These are phyloP conservation scores for Oryza rufipogon DNA, from an alignment of 176 grass and related monocot genomes.

Conservation along the genomic window DNA sequence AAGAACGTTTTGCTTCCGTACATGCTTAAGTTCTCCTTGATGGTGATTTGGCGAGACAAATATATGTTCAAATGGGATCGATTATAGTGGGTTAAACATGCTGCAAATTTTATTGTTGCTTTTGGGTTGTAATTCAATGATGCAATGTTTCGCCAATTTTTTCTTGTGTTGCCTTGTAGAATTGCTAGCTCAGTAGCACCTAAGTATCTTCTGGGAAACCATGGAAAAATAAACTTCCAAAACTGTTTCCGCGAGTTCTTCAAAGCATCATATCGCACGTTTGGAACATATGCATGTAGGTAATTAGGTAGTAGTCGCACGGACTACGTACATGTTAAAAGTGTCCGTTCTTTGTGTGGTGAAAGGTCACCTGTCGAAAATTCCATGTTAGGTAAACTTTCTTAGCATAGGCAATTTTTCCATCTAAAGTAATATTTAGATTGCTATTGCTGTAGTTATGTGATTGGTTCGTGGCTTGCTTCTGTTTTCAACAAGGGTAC, in stretches of 20 bases:
- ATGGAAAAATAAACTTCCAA: background rate
- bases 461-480: slow-evolving; percentile 5
- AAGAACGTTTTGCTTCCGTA: background rate
- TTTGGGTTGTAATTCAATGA: background rate
- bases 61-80: background rate
- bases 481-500: slow-evolving; percentile 10
- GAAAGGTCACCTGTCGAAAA: background rate
- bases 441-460: background rate
- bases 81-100: slow-evolving; percentile 2
- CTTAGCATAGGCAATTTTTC: background rate
- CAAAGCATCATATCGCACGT: background rate
- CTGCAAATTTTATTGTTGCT: background rate
- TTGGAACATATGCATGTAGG: slow-evolving; percentile 3
- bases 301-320: background rate
- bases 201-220: background rate
- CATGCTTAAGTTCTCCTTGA: background rate
- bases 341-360: background rate
- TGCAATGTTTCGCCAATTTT: background rate
- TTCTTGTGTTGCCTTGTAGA: background rate
- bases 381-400: background rate
- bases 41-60: slow-evolving; percentile 1
- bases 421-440: background rate
- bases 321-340: background rate
- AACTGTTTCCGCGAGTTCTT: background rate
- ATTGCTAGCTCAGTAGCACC: background rate